These are phyloP conservation scores for Neospora caninum DNA, from an alignment of 169 alveolate species.

Conservation along the genomic window DNA sequence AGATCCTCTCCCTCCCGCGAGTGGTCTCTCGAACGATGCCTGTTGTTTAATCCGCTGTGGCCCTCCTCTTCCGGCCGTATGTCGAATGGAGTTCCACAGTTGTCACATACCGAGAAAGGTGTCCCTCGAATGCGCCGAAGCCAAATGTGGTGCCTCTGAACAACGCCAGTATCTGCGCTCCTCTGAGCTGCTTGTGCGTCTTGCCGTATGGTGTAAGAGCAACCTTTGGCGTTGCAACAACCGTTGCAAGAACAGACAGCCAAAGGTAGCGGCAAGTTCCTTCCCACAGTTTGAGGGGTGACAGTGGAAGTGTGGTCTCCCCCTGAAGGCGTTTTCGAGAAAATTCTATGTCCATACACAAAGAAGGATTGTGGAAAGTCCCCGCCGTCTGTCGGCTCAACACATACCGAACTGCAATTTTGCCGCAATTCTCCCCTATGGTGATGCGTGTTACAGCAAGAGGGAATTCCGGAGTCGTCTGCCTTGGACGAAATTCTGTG, in stretches of 20 bases:
- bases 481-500: too few relatives aligned
- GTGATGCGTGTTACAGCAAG: background rate
- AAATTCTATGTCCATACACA: background rate
- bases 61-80: background rate
- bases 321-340: too few relatives aligned
- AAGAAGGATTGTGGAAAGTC: background rate
- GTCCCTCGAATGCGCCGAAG: background rate
- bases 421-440: background rate
- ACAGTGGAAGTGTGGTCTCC: too few relatives aligned
- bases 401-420: background rate
- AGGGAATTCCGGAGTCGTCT: too few relatives aligned
- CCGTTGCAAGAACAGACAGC: background rate
- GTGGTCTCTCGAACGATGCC: background rate
- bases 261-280: too few relatives aligned
- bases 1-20: background rate
- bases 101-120: background rate
- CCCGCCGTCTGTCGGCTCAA: background rate
- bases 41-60: background rate
- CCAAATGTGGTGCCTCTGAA: background rate
- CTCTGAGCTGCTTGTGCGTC: background rate
- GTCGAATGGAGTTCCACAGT: slow-evolving; percentile 12
- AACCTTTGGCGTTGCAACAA: background rate
- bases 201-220: background rate
- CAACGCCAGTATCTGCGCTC: background rate
- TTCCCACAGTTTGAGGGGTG: too few relatives aligned